These are phyloP conservation scores for Coniella vitis DNA, from an alignment of 2,329 filamentous ascomycete genomes.

Conservation along the genomic window DNA sequence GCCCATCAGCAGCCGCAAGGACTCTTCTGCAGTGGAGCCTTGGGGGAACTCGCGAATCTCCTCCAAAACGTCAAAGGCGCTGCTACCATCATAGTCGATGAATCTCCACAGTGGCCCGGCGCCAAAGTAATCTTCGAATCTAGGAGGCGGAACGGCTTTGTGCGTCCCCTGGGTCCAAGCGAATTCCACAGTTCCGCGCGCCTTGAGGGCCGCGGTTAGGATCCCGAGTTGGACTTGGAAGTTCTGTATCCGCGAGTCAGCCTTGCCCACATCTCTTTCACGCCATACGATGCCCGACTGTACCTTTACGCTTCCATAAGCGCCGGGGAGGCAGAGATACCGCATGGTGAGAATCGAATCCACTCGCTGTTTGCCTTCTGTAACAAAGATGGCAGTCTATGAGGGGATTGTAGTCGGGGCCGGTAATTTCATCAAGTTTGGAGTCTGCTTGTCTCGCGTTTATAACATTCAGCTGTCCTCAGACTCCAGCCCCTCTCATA, in stretches of 20 bases:
- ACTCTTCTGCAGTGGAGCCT: conserved; percentile 39
- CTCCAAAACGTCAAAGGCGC: conserved; percentile 34
- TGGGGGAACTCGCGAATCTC: conserved; percentile 47
- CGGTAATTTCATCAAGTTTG: too few relatives aligned
- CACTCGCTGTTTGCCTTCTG: background rate
- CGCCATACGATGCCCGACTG: too few relatives aligned
- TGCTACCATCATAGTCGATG: conserved; percentile 16
- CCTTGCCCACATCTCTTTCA: background rate
- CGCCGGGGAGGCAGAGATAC: conserved; percentile 51
- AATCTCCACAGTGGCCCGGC: conserved; percentile 16
- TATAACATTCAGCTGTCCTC: too few relatives aligned
- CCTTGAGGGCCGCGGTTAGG: conserved; percentile 9
- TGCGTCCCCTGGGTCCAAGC: conserved; percentile 15
- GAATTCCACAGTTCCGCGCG: conserved; percentile 5
- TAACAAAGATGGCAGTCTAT: too few relatives aligned
- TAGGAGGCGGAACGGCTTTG: conserved; percentile 10
- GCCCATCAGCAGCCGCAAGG: conserved; percentile 42
- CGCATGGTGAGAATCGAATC: conserved; percentile 36
- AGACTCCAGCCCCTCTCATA: too few relatives aligned
- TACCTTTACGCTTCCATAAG: conserved; percentile 50
- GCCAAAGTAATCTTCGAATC: conserved; percentile 19
- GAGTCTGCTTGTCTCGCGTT: too few relatives aligned
- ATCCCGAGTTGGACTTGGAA: conserved; percentile 14
- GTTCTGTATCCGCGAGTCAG: conserved; percentile 9
- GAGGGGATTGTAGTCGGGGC: background rate